Evolutionary conservation across 257 asterid genomes (phyloP).

Genomic region (Rehmannia glutinosa): DNA sequence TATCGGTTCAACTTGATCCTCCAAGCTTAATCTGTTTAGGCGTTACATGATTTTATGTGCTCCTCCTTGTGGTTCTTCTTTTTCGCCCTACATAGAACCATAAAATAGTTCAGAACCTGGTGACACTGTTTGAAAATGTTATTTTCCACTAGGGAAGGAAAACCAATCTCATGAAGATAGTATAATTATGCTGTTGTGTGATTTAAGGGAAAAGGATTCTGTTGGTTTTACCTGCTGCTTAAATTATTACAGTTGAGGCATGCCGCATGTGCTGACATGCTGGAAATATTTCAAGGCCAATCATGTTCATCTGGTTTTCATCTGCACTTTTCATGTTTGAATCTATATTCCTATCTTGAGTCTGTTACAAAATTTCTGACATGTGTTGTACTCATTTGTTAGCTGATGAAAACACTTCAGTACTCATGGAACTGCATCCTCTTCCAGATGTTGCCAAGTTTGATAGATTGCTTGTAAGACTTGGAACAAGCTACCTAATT

Average conservation of each 20-base stretch:
- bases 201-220: neutral
- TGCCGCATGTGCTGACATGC: neutral
- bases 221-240: neutral
- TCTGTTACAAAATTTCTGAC: slow-evolving; percentile 7
- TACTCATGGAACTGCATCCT: slow-evolving; percentile 45
- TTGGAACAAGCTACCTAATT: slow-evolving; percentile 15
- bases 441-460: slow-evolving; percentile 58
- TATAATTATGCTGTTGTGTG: neutral
- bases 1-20: neutral
- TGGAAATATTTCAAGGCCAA: slow-evolving; percentile 5
- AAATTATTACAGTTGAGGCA: neutral
- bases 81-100: neutral
- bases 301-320: slow-evolving; percentile 2
- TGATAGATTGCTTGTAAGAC: slow-evolving; percentile 82
- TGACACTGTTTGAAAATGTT: neutral
- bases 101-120: neutral
- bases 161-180: neutral
- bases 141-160: slow-evolving; percentile 1
- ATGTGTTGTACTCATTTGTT: slow-evolving; percentile 20
- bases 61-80: neutral
- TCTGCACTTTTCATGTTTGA: neutral
- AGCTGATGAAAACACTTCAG: slow-evolving; percentile 42
- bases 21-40: neutral
- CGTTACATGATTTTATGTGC: neutral
- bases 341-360: neutral